A percentile compares a stretch with the other conserved stretches of the same genome.
Conservation (phyloP, 1,284 basidiomycete species). For the Boletellus deceptivus region DNA sequence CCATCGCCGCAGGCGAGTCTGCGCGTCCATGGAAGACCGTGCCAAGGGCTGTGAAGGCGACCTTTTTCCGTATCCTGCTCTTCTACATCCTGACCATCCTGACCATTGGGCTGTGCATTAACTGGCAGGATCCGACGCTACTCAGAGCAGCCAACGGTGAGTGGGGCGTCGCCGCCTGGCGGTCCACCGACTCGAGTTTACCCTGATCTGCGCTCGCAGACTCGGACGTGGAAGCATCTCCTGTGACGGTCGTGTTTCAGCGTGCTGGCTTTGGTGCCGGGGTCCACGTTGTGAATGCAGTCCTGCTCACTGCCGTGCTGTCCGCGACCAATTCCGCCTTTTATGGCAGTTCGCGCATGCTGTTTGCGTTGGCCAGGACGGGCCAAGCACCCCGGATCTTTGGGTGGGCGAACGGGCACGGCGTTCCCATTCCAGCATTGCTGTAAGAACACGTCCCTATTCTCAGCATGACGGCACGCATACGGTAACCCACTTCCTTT, state of each 20-base stretch:
- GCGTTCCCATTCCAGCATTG: slow-evolving; percentile 59
- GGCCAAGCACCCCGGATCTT: slow-evolving; percentile 50
- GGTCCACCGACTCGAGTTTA: background rate
- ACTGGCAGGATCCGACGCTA: slow-evolving; percentile 48
- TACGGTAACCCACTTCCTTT: too few relatives aligned
- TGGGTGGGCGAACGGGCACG: slow-evolving; percentile 55
- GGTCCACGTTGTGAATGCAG: slow-evolving; percentile 54
- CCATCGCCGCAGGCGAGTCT: slow-evolving; percentile 61
- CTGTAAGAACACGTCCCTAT: slow-evolving; percentile 35
- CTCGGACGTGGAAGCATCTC: slow-evolving; percentile 49
- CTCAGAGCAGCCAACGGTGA: slow-evolving; percentile 44
- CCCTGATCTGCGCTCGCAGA: slow-evolving; percentile 27
- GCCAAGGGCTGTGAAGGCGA: slow-evolving; percentile 66
- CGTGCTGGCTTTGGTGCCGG: slow-evolving; percentile 59
- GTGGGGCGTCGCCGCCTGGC: too few relatives aligned
- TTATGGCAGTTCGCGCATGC: slow-evolving; percentile 63
- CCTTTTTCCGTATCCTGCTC: slow-evolving; percentile 64
- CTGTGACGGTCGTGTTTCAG: slow-evolving; percentile 57
- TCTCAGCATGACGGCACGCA: too few relatives aligned
- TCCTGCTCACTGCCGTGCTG: slow-evolving; percentile 65
- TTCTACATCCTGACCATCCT: slow-evolving; percentile 61
- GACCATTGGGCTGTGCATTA: slow-evolving; percentile 56
- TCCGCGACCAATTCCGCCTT: slow-evolving; percentile 59
- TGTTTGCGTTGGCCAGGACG: slow-evolving; percentile 49
- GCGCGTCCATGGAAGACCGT: slow-evolving; percentile 59